Evolutionary conservation across 805 yeast genomes (phyloP).

Genomic region (Alloascoidea africana): DNA sequence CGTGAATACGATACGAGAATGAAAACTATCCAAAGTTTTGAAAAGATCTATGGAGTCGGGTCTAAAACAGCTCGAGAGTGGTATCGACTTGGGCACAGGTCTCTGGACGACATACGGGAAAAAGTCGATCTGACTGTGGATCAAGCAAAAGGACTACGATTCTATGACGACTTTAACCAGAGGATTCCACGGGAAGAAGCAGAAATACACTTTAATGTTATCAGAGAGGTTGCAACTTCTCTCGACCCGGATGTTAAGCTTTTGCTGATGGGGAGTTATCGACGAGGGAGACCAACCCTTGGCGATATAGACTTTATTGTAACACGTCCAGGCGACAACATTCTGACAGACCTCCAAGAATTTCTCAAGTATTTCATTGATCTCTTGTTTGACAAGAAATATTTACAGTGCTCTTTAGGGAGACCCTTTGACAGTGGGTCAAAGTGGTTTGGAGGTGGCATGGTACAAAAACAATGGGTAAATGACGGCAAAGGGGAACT

Average conservation of each 20-base stretch:
- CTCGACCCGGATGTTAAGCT: slow-evolving; percentile 22
- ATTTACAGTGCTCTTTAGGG: slow-evolving; percentile 13
- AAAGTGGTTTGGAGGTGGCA: slow-evolving; percentile 5
- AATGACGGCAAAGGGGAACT: slow-evolving; percentile 7
- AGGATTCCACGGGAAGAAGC: slow-evolving; percentile 32
- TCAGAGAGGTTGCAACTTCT: slow-evolving; percentile 13
- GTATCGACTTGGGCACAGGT: slow-evolving; percentile 22
- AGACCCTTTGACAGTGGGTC: slow-evolving; percentile 4
- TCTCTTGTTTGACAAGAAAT: slow-evolving; percentile 14
- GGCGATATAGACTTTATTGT: slow-evolving; percentile 41
- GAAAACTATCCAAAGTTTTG: slow-evolving; percentile 18
- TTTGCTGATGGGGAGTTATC: slow-evolving; percentile 34
- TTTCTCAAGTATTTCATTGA: slow-evolving; percentile 13
- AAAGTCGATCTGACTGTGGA: slow-evolving; percentile 15
- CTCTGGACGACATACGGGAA: slow-evolving; percentile 22
- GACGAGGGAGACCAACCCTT: slow-evolving; percentile 28
- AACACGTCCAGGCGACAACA: slow-evolving; percentile 18
- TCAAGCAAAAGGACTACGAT: slow-evolving; percentile 26
- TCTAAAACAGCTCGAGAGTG: slow-evolving; percentile 23
- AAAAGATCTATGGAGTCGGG: slow-evolving; percentile 36
- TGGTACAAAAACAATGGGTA: slow-evolving; percentile 1
- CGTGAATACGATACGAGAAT: slow-evolving; percentile 12
- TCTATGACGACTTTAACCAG: slow-evolving; percentile 29
- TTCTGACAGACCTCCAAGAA: slow-evolving; percentile 11
- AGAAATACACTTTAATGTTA: slow-evolving; percentile 20